Base-by-base conservation (phyloP, 306 rosid species). In the Begonia loranthoides region DNA sequence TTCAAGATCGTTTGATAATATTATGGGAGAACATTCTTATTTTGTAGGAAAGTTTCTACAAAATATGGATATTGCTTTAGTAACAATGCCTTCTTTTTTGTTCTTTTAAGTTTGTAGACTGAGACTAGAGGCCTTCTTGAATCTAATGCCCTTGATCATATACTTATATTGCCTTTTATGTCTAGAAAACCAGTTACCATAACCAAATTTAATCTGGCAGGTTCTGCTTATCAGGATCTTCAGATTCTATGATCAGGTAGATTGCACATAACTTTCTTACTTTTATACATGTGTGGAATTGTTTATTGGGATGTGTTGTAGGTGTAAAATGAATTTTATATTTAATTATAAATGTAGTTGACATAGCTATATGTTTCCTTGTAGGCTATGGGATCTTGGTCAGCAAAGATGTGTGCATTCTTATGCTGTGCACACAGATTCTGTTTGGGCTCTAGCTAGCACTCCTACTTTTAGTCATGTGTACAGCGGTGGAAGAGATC, bases 371-470 rank as follows among this genome's bases (percentile, higher is more conserved):
- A 58, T 62, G 50, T 67, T 24, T 75, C 59, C 62, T 68, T 52
- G 45, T 57, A 90, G 99, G 68, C 86, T 90, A 33, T 90, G 99
- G 99, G 99, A 90, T 82, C 84, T 90, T 71, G 94, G 95, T 64
- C 95, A 86, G 79, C 99, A 90, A 64, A 79, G 99, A 61, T 90
- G 99, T 60, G 63, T 90, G 66, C 99, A 90, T 78, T 78, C 99
- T 46, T 90, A 90, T 74, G 99, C 95, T 17, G 99, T 90, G 65
- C 99, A 90, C 73, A 86, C 95, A 34, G 99, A 90, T 73, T 90
- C 99, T 74, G 99, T 90, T 55, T 90, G 99, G 99, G 83, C 99
- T 57, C 95, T 90, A 71, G 99, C 92, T 43, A 90, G 99, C 73
- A 78, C 94, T 46, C 95, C 95, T 12, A 56, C 99, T 47, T 90